These are phyloP conservation scores for Rubus parviflorus DNA, from an alignment of 306 rosid species.

Conservation along the genomic window DNA sequence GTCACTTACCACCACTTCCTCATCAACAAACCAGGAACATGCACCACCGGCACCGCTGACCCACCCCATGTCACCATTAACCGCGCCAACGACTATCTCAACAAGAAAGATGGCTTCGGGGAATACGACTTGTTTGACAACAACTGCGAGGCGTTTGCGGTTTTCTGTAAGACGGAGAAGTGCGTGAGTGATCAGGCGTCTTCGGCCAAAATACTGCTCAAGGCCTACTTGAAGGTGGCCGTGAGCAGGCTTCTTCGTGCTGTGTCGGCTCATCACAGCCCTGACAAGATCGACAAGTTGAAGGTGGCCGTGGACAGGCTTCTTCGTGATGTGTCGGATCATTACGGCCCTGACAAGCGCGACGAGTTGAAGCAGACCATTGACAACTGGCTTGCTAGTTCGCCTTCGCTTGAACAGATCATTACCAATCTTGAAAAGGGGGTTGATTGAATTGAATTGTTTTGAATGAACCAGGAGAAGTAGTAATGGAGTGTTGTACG, in stretches of 20 bases:
- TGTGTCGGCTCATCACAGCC: neutral
- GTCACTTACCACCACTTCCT: neutral
- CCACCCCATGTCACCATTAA: neutral
- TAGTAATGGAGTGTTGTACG: no score
- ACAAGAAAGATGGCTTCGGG: neutral
- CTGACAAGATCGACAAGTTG: neutral
- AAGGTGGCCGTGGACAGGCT: neutral
- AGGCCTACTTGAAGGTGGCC: neutral
- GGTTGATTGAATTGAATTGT: neutral
- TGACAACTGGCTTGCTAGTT: neutral
- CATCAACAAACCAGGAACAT: neutral
- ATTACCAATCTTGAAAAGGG: neutral
- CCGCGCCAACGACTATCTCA: neutral
- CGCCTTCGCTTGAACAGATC: neutral
- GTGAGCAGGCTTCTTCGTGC: neutral
- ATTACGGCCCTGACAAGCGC: neutral
- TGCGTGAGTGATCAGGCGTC: neutral
- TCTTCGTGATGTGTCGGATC: neutral
- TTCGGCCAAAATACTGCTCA: rapidly evolving
- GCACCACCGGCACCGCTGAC: neutral
- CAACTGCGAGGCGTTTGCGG: constrained; percentile 19
- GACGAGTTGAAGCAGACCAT: neutral
- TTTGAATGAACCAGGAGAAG: neutral
- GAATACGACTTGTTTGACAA: neutral
- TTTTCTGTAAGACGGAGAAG: neutral